These are phyloP conservation scores for Hansenula lynferdii DNA, from an alignment of 1,139 yeast species.

Conservation along the genomic window DNA sequence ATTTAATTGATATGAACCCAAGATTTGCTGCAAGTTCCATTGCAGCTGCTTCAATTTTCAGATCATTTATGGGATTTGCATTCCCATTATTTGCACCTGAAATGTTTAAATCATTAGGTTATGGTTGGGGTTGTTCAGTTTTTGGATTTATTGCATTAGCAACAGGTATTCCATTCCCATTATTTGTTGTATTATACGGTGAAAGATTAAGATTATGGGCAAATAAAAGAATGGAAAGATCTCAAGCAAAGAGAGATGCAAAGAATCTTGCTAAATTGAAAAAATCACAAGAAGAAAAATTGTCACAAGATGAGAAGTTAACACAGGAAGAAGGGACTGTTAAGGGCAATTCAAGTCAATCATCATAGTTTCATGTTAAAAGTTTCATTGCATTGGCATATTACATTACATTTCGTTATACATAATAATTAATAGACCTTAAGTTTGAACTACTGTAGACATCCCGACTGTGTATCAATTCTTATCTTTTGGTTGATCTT, in stretches of 20 bases:
- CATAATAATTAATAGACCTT: no score
- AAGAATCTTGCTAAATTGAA: slow-evolving; percentile 29
- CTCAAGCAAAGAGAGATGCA: slow-evolving; percentile 39
- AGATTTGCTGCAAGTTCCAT: slow-evolving; percentile 55
- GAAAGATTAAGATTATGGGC: slow-evolving; percentile 54
- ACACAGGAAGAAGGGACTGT: neutral
- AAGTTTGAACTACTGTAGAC: no score
- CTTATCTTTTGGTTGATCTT: no score
- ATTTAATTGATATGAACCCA: slow-evolving; percentile 62
- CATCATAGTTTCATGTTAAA: no score
- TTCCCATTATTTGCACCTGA: slow-evolving; percentile 45
- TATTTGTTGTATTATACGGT: slow-evolving; percentile 51
- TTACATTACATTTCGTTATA: no score
- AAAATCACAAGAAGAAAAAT: slow-evolving; percentile 9
- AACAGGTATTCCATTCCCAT: slow-evolving; percentile 61
- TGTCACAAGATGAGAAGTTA: neutral
- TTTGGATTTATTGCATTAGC: slow-evolving; percentile 51
- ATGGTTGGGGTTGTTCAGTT: slow-evolving; percentile 66
- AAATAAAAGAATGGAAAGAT: slow-evolving; percentile 36
- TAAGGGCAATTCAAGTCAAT: no score
- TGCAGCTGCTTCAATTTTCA: slow-evolving; percentile 59
- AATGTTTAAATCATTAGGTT: slow-evolving; percentile 41
- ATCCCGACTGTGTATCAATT: no score
- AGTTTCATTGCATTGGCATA: no score
- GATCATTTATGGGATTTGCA: slow-evolving; percentile 53